Evolutionary conservation across 306 rosid genomes (phyloP).

Genomic region (Cucumis sativus): Cucumber_9930_V3 NC_026657.2:16173501-16174000

Average conservation of each 20-base stretch:
- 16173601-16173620: not conserved
- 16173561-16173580: slow-evolving; percentile 70
- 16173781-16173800: not conserved
- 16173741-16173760: not conserved
- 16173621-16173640: not conserved
- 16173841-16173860: not conserved
- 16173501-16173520: slow-evolving; percentile 96
- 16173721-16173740: not conserved
- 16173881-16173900: not conserved
- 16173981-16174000: too few species aligned
- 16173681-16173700: not conserved
- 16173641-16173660: not conserved
- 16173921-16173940: not conserved
- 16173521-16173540: slow-evolving; percentile 74
- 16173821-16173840: not conserved
- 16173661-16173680: not conserved
- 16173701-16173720: not conserved
- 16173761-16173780: not conserved
- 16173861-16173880: not conserved
- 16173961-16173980: too few species aligned
- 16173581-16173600: slow-evolving; percentile 2
- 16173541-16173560: slow-evolving; percentile 56
- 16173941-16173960: not conserved
- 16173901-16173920: not conserved
- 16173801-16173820: not conserved